Percentiles rank a stretch among this genome's conserved stretches.
These are phyloP conservation scores for Tanacetum coccineum DNA, from an alignment of 129 eudicot species.

Conservation along the genomic window DNA sequence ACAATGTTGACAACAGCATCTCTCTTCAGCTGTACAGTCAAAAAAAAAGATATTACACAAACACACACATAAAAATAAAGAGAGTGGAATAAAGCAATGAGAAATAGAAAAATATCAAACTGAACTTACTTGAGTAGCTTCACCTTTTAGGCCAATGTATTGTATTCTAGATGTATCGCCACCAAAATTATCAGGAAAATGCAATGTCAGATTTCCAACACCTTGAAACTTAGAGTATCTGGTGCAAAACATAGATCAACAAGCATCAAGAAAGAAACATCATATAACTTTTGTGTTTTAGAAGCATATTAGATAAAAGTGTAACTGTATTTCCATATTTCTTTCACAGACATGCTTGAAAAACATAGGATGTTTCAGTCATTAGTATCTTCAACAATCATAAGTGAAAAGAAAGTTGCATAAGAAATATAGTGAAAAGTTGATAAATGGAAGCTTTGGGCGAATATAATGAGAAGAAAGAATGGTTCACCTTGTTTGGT, in stretches of 20 bases:
- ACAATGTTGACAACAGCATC: slow-evolving; percentile 93
- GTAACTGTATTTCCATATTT: not conserved
- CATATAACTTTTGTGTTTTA: slow-evolving; percentile 10
- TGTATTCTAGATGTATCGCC: slow-evolving; percentile 82
- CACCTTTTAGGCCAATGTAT: slow-evolving; percentile 97
- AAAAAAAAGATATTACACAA: not conserved
- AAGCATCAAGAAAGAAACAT: slow-evolving; percentile 5
- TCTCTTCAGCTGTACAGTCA: slow-evolving; percentile 69
- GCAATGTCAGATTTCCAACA: slow-evolving; percentile 90
- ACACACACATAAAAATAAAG: not conserved
- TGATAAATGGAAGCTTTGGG: not conserved
- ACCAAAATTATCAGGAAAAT: slow-evolving; percentile 93
- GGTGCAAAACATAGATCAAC: slow-evolving; percentile 26
- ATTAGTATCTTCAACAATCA: slow-evolving; percentile 3
- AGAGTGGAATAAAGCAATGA: not conserved
- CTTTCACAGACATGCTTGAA: not conserved
- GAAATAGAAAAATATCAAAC: not conserved
- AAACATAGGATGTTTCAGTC: not conserved
- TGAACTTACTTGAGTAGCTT: slow-evolving; percentile 89
- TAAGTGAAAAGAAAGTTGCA: not conserved
- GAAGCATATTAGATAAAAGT: not conserved
- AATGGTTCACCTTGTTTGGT: slow-evolving; percentile 79
- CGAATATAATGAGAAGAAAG: not conserved
- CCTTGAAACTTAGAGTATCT: slow-evolving; percentile 94
- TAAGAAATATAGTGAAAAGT: not conserved